Evolutionary conservation across 1,139 yeast species (phyloP), one percentile per base, ranked within the genome.

Genomic region (Lodderomyces jiufengensis): DNA sequence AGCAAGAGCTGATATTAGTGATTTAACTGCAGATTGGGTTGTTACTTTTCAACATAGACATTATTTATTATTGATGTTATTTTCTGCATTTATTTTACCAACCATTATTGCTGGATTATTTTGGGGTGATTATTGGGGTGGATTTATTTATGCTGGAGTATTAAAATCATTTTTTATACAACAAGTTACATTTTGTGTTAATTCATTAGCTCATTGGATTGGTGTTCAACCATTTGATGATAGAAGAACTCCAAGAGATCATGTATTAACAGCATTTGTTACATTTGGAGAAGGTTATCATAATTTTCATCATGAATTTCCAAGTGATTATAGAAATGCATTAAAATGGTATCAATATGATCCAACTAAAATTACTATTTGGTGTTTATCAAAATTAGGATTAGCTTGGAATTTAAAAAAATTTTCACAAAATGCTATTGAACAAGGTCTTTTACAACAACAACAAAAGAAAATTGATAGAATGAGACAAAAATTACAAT

Each of bases 201-300:
- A 92, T 72, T 92, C 97, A 9, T 77, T 92, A 57, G 98, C 98
- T 36, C 98, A 92, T 68, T 90, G 95, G 95, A 83, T 94, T 54
- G 98, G 98, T 59, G 81, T 77, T 48, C 98, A 92, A 69, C 98
- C 98, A 29, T 92, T 92, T 55, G 98, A 92, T 60, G 98, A 92
- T 67, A 82, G 90, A 62, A 83, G 96, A 71, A 86, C 97, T 27
- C 97, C 98, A 48, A 80, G 98, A 65, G 97, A 92, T 66, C 97
- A 92, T 66, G 80, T 82, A 52, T 62, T 92, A 48, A 92, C 98
- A 43, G 98, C 98, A 6, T 66, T 92, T 43, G 95, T 87, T 42
- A 92, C 98, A 9, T 84, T 92, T 52, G 98, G 98, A 59, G 98
- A 92, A 71, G 98, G 98, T 42, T 90, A 92, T 77, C 98, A 92